Conservation (phyloP, 768 basidiomycete genomes). For the Mycena maculata region DNA sequence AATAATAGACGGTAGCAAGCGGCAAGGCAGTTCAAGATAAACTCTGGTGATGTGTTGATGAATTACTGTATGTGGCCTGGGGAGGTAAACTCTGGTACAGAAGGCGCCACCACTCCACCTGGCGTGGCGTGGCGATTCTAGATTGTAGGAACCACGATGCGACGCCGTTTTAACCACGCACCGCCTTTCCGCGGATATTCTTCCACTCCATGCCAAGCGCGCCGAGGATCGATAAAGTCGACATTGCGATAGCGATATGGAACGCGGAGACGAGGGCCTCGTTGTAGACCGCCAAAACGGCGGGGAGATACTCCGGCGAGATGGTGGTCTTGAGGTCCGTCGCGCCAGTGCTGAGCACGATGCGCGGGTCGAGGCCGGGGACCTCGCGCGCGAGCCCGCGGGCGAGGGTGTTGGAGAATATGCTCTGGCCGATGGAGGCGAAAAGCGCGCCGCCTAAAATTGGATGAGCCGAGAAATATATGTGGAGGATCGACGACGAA, state of each 20-base stretch:
- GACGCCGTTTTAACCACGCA: conserved; percentile 6
- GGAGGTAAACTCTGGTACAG: no score
- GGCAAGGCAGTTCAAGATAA: no score
- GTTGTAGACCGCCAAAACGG: conserved; percentile 27
- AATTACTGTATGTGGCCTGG: no score
- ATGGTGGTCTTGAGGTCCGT: conserved; percentile 12
- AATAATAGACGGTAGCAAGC: no score
- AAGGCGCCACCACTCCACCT: no score
- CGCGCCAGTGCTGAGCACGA: conserved; percentile 19
- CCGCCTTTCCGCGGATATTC: conserved; percentile 19
- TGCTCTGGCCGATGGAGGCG: conserved; percentile 35
- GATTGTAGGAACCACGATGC: no score
- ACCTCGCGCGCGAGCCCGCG: conserved; percentile 4
- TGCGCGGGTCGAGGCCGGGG: conserved; percentile 18
- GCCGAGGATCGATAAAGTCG: conserved; percentile 5
- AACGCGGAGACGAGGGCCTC: conserved; percentile 21
- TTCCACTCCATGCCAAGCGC: conserved; percentile 26
- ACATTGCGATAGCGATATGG: conserved; percentile 20
- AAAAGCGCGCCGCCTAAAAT: conserved; percentile 34
- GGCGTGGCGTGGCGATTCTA: no score
- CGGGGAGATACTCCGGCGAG: not conserved
- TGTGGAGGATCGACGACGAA: not conserved
- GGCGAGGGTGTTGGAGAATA: conserved; percentile 27
- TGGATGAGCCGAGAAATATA: not conserved
- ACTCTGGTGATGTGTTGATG: no score